Conservation (phyloP, 2,329 filamentous ascomycete species). For the Trichoderma sp. region DNA sequence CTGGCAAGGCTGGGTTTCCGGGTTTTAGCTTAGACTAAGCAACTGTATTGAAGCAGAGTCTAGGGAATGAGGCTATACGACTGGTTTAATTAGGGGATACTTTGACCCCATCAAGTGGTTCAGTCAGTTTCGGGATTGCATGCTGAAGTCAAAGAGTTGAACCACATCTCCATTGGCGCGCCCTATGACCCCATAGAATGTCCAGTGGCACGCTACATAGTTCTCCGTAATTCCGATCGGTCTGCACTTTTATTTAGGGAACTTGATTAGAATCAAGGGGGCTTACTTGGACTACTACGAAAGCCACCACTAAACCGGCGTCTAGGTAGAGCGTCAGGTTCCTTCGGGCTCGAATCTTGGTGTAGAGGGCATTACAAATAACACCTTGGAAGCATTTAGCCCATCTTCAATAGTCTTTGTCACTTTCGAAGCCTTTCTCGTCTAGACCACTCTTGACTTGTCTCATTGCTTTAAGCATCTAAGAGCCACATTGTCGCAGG, state of each 20-base stretch:
- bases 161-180: constrained; percentile 2
- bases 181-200: constrained; percentile 7
- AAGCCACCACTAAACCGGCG: background rate
- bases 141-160: background rate
- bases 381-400: no score
- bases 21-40: background rate
- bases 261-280: background rate
- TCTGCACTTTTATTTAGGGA: constrained; percentile 5
- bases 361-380: no score
- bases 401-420: no score
- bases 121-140: background rate
- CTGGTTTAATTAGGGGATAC: background rate
- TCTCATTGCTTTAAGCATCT: no score
- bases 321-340: background rate
- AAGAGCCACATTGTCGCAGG: no score
- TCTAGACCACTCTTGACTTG: no score
- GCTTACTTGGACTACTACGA: background rate
- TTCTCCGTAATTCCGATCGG: constrained; percentile 6
- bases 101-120: background rate
- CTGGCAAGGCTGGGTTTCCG: no score
- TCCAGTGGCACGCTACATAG: background rate
- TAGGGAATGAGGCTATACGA: background rate
- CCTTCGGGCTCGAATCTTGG: no score
- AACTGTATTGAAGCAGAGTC: background rate
- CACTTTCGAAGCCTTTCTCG: background rate